phyloP scores from a whole-genome alignment of 2,329 filamentous ascomycete species.

The Monosporascus sp. region DNA sequence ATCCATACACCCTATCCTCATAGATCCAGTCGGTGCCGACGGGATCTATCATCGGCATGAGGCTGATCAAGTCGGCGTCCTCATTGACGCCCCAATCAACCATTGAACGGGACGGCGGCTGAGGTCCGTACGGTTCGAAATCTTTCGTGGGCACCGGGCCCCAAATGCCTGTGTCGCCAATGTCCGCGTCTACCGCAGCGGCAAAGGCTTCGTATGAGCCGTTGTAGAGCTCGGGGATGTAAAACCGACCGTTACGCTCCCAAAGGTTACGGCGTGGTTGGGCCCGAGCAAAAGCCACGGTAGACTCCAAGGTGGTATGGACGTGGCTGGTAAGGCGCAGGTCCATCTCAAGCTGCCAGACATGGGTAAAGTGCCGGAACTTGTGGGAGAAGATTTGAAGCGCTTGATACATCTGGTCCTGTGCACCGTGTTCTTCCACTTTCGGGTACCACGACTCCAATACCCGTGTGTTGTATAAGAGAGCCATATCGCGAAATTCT shows the following conservation, averaged over 20 bases:
- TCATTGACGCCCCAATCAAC: conserved; percentile 60
- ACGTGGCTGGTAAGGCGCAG: conserved; percentile 56
- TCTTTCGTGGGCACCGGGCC: conserved; percentile 32
- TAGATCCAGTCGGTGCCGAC: conserved; percentile 66
- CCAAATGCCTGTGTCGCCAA: conserved; percentile 49
- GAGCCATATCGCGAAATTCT: conserved; percentile 63
- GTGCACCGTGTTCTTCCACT: conserved; percentile 42
- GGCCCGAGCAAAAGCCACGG: conserved; percentile 56
- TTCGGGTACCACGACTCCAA: conserved; percentile 61
- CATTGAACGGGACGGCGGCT: conserved; percentile 6
- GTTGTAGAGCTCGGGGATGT: conserved; percentile 63
- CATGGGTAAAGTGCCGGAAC: conserved; percentile 57
- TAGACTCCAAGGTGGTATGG: conserved; percentile 64
- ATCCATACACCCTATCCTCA: conserved; percentile 62
- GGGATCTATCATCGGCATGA: conserved; percentile 70
- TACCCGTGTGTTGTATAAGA: conserved; percentile 62
- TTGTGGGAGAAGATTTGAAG: conserved; percentile 50
- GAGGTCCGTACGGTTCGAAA: conserved; percentile 43
- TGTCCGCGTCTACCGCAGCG: conserved; percentile 27
- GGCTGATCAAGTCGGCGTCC: conserved; percentile 66
- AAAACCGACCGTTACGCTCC: conserved; percentile 71
- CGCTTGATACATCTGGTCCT: conserved; percentile 18
- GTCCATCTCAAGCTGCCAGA: conserved; percentile 66
- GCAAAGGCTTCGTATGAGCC: conserved; percentile 61
- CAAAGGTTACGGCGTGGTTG: conserved; percentile 66